These are phyloP conservation scores for Oenanthe sinensis DNA, from an alignment of 129 eudicot species.

Conservation along the genomic window DNA sequence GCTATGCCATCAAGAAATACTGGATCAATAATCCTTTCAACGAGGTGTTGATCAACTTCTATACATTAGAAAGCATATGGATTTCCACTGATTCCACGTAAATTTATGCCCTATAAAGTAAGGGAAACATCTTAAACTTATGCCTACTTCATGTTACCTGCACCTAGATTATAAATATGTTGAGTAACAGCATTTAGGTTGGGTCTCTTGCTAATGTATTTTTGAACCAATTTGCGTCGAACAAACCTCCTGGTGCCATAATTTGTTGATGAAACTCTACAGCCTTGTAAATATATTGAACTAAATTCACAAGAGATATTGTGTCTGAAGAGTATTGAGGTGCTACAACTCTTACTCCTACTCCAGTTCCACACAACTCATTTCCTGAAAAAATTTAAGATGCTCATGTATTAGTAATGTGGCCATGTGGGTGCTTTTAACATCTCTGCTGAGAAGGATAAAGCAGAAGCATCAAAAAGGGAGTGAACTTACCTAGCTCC, in stretches of 20 bases:
- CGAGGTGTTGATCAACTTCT: constrained; percentile 75
- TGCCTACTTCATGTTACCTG: not conserved
- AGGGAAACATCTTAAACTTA: not conserved
- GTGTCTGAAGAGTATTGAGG: constrained; percentile 56
- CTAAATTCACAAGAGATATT: constrained; percentile 34
- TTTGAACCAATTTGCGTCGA: constrained; percentile 50
- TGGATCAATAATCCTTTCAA: constrained; percentile 66
- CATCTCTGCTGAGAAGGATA: not conserved
- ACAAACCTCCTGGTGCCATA: constrained; percentile 86
- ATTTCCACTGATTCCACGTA: not conserved
- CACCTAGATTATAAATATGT: constrained; percentile 1
- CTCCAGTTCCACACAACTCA: constrained; percentile 62
- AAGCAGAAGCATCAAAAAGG: not conserved
- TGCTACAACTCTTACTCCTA: constrained; percentile 51
- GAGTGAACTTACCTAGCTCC: constrained; percentile 68
- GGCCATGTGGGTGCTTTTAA: not conserved
- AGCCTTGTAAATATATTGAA: constrained; percentile 38
- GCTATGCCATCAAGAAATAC: constrained; percentile 56
- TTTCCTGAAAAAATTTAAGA: constrained; percentile 41
- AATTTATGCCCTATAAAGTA: not conserved
- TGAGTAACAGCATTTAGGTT: constrained; percentile 3
- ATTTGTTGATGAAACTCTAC: constrained; percentile 40
- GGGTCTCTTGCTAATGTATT: constrained; percentile 32
- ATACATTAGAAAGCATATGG: constrained; percentile 3
- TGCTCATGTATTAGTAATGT: not conserved